Conservation (phyloP, 2,329 filamentous ascomycete genomes). For the Nigrospora sphaerica region DNA sequence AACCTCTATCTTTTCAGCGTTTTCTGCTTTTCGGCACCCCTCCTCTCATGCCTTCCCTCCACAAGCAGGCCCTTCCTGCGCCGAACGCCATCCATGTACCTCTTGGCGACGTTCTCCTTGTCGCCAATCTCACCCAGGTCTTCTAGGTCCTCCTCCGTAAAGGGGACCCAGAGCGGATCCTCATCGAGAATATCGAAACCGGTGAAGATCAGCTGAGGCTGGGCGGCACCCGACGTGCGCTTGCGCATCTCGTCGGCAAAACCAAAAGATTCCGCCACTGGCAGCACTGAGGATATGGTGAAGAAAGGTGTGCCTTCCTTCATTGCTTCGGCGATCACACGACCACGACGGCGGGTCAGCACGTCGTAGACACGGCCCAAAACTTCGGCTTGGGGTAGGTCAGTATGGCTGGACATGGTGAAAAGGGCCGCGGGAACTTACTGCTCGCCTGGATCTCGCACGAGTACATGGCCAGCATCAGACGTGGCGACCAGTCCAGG, state of each 20-base stretch:
- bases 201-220: slow-evolving; percentile 87
- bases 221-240: slow-evolving; percentile 80
- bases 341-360: slow-evolving; percentile 87
- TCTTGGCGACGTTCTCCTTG: slow-evolving; percentile 89
- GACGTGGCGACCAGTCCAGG: slow-evolving; percentile 91
- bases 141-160: slow-evolving; percentile 93
- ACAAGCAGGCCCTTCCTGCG: slow-evolving; percentile 83
- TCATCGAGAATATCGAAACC: slow-evolving; percentile 91
- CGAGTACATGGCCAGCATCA: slow-evolving; percentile 95
- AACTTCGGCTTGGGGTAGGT: slow-evolving; percentile 62
- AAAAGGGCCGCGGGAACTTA: slow-evolving; percentile 29
- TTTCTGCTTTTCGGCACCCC: slow-evolving; percentile 88
- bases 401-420: slow-evolving; percentile 5
- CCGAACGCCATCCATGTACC: slow-evolving; percentile 88
- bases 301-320: slow-evolving; percentile 96
- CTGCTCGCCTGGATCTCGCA: slow-evolving; percentile 95
- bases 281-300: slow-evolving; percentile 80
- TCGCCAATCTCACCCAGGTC: slow-evolving; percentile 92
- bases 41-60: slow-evolving; percentile 66
- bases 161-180: slow-evolving; percentile 96
- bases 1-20: slow-evolving; percentile 49
- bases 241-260: slow-evolving; percentile 97
- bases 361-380: slow-evolving; percentile 93
- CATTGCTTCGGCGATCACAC: slow-evolving; percentile 83
- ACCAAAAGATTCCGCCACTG: slow-evolving; percentile 91